A percentile compares a stretch with the other conserved stretches of the same genome.
phyloP scores from a whole-genome alignment of 2,329 filamentous ascomycete genomes.

The Xylariales sp. region DNA sequence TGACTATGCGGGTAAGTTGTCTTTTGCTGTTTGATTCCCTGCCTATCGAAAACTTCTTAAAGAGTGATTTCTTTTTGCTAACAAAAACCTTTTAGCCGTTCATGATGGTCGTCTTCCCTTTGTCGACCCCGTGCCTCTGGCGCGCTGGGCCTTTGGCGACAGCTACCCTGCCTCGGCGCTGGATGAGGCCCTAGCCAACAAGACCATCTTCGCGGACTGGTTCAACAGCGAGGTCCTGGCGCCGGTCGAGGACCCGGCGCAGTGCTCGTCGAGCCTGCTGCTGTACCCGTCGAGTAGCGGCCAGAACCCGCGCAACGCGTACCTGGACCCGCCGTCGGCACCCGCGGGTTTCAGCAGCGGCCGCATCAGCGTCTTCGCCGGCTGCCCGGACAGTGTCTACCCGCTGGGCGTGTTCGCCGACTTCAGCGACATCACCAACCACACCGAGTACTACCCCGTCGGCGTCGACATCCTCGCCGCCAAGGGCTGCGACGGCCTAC shows the following conservation, averaged over 20 bases:
- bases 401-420: constrained; percentile 35
- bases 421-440: constrained; percentile 22
- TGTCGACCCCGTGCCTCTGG: constrained; percentile 29
- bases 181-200: constrained; percentile 22
- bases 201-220: constrained; percentile 27
- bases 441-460: background rate
- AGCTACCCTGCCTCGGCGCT: constrained; percentile 15
- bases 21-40: too few species aligned
- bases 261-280: constrained; percentile 26
- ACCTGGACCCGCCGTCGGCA: constrained; percentile 34
- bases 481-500: background rate
- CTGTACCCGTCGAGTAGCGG: constrained; percentile 17
- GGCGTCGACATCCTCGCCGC: background rate
- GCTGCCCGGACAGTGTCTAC: constrained; percentile 35
- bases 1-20: constrained; percentile 27
- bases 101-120: constrained; percentile 30
- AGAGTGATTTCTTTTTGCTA: too few species aligned
- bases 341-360: constrained; percentile 40
- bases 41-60: too few species aligned
- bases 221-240: constrained; percentile 23
- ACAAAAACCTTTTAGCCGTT: constrained; percentile 9
- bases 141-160: constrained; percentile 31
- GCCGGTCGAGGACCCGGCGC: constrained; percentile 9
- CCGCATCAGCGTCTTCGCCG: constrained; percentile 29
- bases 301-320: constrained; percentile 26